Conservation (phyloP, 805 yeast species). For the Myxozyma neotropica region DNA sequence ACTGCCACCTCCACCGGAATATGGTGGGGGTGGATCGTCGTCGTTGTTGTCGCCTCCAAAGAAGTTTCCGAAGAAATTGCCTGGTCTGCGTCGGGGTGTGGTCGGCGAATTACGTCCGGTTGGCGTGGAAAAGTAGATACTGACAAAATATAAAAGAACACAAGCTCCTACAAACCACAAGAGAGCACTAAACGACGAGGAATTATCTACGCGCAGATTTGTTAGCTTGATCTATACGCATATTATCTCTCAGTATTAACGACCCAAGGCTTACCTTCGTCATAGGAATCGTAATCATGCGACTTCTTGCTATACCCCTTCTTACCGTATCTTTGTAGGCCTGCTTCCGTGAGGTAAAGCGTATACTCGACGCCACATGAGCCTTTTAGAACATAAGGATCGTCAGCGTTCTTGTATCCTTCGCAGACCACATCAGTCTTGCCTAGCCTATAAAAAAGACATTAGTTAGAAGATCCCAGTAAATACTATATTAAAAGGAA, state of each 20-base stretch:
- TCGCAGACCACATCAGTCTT: conserved; percentile 31
- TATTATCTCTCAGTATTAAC: too few species aligned
- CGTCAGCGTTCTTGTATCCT: conserved; percentile 26
- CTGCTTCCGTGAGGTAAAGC: conserved; percentile 25
- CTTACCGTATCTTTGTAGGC: conserved; percentile 14
- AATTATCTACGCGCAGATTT: background rate
- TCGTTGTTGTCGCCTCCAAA: conserved; percentile 3
- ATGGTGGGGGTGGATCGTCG: conserved; percentile 31
- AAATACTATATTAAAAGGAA: too few species aligned
- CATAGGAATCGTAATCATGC: background rate
- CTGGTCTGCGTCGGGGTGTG: background rate
- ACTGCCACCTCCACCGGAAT: conserved; percentile 10
- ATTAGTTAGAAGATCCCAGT: too few species aligned
- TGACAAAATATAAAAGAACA: background rate
- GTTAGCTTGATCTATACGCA: background rate
- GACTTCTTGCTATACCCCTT: background rate
- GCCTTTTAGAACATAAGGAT: conserved; percentile 26
- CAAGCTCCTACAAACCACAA: conserved; percentile 5
- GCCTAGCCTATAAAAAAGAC: conserved; percentile 23
- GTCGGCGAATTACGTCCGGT: background rate
- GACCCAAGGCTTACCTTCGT: background rate
- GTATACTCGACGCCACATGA: conserved; percentile 30
- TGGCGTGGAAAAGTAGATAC: conserved; percentile 2
- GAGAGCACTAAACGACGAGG: background rate
- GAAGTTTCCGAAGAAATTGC: background rate